Evolutionary conservation across 2,329 filamentous ascomycete species (phyloP).

Genomic region (Gaeumannomyces tritici): DNA sequence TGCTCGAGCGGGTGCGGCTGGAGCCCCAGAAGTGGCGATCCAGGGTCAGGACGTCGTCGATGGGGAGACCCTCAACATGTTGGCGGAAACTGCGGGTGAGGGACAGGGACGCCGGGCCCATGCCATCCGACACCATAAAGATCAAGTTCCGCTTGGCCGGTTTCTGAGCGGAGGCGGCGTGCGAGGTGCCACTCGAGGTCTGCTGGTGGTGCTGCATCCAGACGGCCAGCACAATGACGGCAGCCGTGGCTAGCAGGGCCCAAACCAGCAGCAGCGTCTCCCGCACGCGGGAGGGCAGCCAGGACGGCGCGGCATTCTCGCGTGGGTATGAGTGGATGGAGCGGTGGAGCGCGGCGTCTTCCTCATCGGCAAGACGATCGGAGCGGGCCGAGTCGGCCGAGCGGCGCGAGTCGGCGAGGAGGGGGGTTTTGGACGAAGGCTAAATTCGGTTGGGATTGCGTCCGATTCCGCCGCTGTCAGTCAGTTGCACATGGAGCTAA

Average conservation of each 20-base stretch:
- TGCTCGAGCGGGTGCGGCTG: constrained; percentile 76
- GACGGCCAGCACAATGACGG: constrained; percentile 73
- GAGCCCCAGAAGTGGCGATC: constrained; percentile 87
- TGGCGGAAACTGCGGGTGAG: constrained; percentile 84
- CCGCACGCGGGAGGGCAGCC: constrained; percentile 27
- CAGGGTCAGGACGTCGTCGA: constrained; percentile 65
- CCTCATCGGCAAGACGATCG: constrained; percentile 18
- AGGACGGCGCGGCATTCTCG: neutral
- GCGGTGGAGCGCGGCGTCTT: constrained; percentile 21
- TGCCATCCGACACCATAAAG: constrained; percentile 98
- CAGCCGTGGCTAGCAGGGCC: constrained; percentile 71
- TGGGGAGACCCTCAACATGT: constrained; percentile 60
- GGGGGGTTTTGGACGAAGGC: constrained; percentile 32
- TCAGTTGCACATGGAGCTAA: too few relatives aligned
- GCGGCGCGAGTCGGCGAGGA: constrained; percentile 24
- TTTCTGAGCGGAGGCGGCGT: constrained; percentile 16
- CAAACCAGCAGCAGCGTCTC: constrained; percentile 72
- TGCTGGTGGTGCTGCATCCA: constrained; percentile 61
- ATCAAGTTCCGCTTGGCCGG: constrained; percentile 80
- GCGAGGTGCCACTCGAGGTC: constrained; percentile 22
- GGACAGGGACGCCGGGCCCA: constrained; percentile 87
- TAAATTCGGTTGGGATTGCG: constrained; percentile 8
- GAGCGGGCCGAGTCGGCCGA: constrained; percentile 18
- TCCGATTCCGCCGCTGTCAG: neutral
- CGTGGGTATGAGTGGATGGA: constrained; percentile 5